phyloP scores from a whole-genome alignment of 2,329 filamentous ascomycete genomes.

The Camillea tinctor region DNA sequence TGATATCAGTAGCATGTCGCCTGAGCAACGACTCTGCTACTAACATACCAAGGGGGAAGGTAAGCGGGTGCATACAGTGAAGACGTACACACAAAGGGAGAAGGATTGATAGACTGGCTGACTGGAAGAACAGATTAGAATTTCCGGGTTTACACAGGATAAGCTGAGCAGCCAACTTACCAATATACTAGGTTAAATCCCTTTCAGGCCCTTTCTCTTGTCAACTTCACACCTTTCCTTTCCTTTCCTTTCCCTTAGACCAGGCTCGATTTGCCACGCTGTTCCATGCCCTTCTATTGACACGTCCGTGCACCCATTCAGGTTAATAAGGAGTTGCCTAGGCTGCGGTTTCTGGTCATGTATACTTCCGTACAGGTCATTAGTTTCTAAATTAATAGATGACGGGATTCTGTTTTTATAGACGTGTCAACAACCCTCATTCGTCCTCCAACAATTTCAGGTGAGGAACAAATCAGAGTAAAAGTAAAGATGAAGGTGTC shows the following conservation, averaged over 20 bases:
- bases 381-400: neutral
- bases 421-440: neutral
- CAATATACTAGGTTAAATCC: too few relatives aligned
- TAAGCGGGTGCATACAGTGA: neutral
- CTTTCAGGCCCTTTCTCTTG: neutral
- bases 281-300: slow-evolving; percentile 19
- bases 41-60: neutral
- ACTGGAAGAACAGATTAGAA: too few relatives aligned
- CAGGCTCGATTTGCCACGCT: slow-evolving; percentile 10
- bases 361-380: neutral
- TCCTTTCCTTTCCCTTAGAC: neutral
- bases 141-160: too few relatives aligned
- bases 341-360: neutral
- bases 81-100: neutral
- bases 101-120: neutral
- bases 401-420: too few relatives aligned
- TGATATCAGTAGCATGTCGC: neutral
- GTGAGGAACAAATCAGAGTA: neutral
- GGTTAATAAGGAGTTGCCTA: neutral
- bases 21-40: neutral
- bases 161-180: too few relatives aligned
- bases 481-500: too few relatives aligned
- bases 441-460: neutral
- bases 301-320: neutral
- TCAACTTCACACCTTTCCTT: slow-evolving; percentile 5